Percentiles rank a stretch among this genome's conserved stretches.
phyloP scores from a whole-genome alignment of 139 green algal species.

The Ettlia oleoabundans region DNA sequence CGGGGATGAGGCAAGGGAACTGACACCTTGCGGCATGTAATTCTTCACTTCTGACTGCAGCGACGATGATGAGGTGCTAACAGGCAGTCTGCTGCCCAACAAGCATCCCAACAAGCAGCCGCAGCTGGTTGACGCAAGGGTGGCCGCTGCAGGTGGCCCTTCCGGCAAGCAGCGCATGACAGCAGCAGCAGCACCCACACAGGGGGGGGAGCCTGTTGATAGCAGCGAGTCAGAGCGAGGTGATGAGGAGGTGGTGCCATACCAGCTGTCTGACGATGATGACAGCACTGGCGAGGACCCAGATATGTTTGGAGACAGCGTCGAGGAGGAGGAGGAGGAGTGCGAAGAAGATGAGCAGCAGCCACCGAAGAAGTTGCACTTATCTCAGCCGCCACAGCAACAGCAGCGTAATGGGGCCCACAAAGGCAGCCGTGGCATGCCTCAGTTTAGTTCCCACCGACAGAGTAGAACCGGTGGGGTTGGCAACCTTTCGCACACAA shows the following conservation, averaged over 20 bases:
- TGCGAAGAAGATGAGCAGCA: constrained; percentile 13
- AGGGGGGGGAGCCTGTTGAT: too few relatives aligned
- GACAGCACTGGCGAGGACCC: constrained; percentile 22
- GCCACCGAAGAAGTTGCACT: neutral
- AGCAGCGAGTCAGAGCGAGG: neutral
- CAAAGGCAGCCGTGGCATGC: too few relatives aligned
- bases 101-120: neutral
- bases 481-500: too few relatives aligned
- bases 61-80: constrained; percentile 10
- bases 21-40: neutral
- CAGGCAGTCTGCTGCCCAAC: constrained; percentile 6
- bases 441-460: too few relatives aligned
- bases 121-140: too few relatives aligned
- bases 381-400: too few relatives aligned
- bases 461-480: too few relatives aligned
- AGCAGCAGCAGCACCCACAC: too few relatives aligned
- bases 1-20: too few relatives aligned
- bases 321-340: constrained; percentile 9
- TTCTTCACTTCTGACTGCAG: neutral
- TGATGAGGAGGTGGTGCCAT: constrained; percentile 48
- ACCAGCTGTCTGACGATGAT: constrained; percentile 60
- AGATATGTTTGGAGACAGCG: neutral
- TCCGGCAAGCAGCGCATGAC: too few relatives aligned
- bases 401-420: too few relatives aligned
- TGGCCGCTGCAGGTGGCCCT: too few relatives aligned